phyloP scores from a whole-genome alignment of 192 early-diverging fungal species.

The Lunasporangiospora selenospora region DNA sequence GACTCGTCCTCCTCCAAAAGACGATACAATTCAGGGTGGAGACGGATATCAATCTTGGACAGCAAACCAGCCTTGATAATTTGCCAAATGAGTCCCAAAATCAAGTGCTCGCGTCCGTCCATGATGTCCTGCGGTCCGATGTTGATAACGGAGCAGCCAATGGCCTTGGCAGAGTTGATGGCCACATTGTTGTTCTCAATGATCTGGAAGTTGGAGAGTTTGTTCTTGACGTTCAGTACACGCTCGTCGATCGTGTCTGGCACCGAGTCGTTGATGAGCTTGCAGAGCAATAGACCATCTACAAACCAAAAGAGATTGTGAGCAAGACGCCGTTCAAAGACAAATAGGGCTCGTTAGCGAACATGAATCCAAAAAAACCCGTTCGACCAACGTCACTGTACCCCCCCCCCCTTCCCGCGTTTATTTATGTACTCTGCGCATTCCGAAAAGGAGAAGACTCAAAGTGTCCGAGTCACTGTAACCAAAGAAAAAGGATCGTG shows the following conservation, averaged over 20 bases:
- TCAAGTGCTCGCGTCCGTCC: conserved; percentile 95
- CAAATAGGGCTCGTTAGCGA: background rate
- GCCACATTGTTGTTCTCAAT: conserved; percentile 99
- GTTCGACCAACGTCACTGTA: background rate
- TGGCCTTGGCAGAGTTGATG: conserved; percentile 98
- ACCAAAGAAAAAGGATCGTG: too few species aligned
- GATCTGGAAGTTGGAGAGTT: conserved; percentile 94
- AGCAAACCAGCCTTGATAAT: conserved; percentile 98
- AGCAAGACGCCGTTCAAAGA: background rate
- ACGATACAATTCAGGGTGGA: conserved; percentile 97
- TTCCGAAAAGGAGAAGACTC: conserved; percentile 23
- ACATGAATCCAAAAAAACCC: background rate
- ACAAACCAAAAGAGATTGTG: background rate
- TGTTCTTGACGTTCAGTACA: conserved; percentile 87
- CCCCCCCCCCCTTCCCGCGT: background rate
- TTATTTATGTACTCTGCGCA: background rate
- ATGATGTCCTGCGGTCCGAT: conserved; percentile 97
- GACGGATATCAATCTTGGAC: conserved; percentile 97
- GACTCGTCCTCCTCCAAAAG: conserved; percentile 93
- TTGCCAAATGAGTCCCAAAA: conserved; percentile 98
- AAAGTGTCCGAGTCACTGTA: background rate
- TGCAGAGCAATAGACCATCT: conserved; percentile 94
- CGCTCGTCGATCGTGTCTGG: conserved; percentile 99
- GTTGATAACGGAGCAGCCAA: conserved; percentile 98
- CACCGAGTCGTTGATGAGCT: conserved; percentile 98